Evolutionary conservation across 768 basidiomycete species (phyloP), one percentile per base, ranked within the genome.

Genomic region (Kwoniella newhampshirensis): DNA sequence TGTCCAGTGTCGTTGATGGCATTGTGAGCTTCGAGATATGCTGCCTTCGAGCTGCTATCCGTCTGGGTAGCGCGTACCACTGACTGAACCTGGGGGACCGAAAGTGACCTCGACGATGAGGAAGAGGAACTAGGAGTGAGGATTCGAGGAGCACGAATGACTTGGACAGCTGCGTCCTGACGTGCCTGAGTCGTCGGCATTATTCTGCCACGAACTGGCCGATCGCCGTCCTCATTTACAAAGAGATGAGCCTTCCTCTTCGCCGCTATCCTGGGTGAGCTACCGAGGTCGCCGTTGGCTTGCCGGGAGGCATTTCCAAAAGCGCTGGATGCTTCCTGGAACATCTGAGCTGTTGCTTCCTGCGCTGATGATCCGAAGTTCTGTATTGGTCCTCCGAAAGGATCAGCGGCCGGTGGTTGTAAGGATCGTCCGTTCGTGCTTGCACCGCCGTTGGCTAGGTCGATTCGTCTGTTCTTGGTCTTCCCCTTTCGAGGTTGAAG

Each of bases 21-120:
- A 79, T 99, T 97, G 47, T 83, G 79, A 2, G 79, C 89, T 74
- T 97, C 91, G 36, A 96, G 76, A 7, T 85, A 67, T 25, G 8
- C 3, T 30, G 17, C 56, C 62, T 30, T 46, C 51, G 3, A 85
- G n/a, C n/a, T n/a, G n/a, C n/a, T 85, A 26, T 79, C 81, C 4
- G 44, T 48, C 1, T 84, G 85, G 9, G 88, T 86, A n/a, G 87
- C 79, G 44, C 78, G 82, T 35, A 89, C 57, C 52, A 81, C 81
- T 0, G 85, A 86, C 70, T 89, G 75, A 43, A 89, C 67, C 2
- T 84, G 76, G 4, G 85, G 86, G 1, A 83, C 75, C 1, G 83
- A 82, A 50, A 89, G 68, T 4, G 75, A n/a, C 39, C 40, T 9
- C 4, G 43, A 20, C 28, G 46, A 18, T 27, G 50, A n/a, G 17